These are phyloP conservation scores for Rhizopus delemar DNA, from an alignment of 371 early-diverging fungal genomes.

Conservation along the genomic window DNA sequence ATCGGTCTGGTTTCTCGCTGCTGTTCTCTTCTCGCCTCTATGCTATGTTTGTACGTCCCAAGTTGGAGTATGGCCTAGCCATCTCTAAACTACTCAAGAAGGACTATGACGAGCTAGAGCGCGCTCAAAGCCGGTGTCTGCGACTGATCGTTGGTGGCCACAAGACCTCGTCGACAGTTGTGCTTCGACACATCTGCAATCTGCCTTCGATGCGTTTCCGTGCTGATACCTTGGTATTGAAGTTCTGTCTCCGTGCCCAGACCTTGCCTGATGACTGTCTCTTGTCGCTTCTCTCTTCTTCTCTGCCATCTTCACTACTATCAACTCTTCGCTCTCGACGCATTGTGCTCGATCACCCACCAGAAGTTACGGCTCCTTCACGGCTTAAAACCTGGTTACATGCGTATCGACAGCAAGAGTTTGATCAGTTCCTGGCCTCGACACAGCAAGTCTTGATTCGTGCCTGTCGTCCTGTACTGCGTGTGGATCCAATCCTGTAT, in stretches of 20 bases:
- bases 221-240: constrained; percentile 2
- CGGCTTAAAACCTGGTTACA: not conserved
- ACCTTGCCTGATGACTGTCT: constrained; percentile 11
- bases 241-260: constrained; percentile 3
- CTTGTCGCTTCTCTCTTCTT: not conserved
- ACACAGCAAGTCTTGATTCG: not conserved
- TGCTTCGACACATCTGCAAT: constrained; percentile 22
- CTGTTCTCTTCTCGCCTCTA: too few species aligned
- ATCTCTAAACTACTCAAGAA: too few species aligned
- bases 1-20: too few species aligned
- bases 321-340: too few species aligned
- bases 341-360: not conserved
- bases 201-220: constrained; percentile 12
- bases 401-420: too few species aligned
- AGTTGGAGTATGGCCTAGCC: too few species aligned
- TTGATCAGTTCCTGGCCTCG: not conserved
- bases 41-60: too few species aligned
- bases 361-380: not conserved
- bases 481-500: too few species aligned
- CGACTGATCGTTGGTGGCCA: too few species aligned
- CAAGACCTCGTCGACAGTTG: constrained; percentile 1
- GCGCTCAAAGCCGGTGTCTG: too few species aligned
- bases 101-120: too few species aligned
- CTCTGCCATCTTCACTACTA: not conserved
- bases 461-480: not conserved